Evolutionary conservation across 75 land plant genomes (phyloP), one percentile per base, ranked within the genome.

Genomic region (Pinus taeda): DNA sequence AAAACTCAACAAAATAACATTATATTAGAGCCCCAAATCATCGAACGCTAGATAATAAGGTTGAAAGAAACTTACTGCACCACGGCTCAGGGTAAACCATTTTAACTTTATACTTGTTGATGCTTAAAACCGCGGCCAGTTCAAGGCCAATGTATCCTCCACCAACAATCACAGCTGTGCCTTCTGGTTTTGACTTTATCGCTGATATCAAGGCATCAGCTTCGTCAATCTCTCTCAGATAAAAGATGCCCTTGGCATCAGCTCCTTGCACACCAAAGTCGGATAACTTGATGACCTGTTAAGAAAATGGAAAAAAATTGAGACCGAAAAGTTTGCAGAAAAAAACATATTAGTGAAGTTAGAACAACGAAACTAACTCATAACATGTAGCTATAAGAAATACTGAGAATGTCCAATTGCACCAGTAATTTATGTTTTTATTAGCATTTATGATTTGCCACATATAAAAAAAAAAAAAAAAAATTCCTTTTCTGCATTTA

Each of bases 131-230:
- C 62, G 99, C 99, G 80, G 92, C 86, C 62, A 97, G 84, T 80
- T 97, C 99, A 85, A 97, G 87, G 60, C 99, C 99, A 86, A 97
- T 97, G 77, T 97, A 97, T 42, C 99, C 99, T 73, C 99, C 99
- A 71, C 99, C 99, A 83, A 93, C 98, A 78, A 94, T 76, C 60
- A 95, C 92, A 62, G 91, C 93, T 80, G 87, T 87, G 22, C 95
- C 99, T 71, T 82, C 78, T 77, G 88, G 89, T 82, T 91, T 89
- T 63, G 89, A 78, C 57, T 91, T 77, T 49, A 97, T 86, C 18
- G 88, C 95, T 73, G 87, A 92, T 3, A 89, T 71, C 78, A 97
- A 89, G 33, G 86, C 78, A 83, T 94, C 99, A 75, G 99, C 99
- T 83, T 97, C 99, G 79, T 83, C 88, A 62, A 97, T 90, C 74